Base-by-base conservation (phyloP, 495 filamentous ascomycete species). In the Halenospora varia region DNA sequence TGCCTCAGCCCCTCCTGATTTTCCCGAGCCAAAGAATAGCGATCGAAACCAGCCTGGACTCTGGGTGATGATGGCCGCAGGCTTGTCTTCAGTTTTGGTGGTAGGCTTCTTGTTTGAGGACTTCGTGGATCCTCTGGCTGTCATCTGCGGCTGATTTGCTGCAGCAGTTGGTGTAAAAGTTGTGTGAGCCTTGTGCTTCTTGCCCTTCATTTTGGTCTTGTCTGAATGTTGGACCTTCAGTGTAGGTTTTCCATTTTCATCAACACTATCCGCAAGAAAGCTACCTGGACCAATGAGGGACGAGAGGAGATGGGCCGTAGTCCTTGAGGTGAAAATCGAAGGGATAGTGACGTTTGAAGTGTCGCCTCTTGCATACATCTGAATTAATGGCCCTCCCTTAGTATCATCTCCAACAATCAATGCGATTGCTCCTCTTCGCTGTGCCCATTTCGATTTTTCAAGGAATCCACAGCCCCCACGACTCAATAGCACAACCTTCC, bases 371-470 rank as follows among this genome's bases (percentile, higher is more conserved):
- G 94, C 95, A 70, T 96, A 97, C 94, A 99, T 99, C 55, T 92
- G 94, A 40, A 99, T 86, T 57, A 99, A 69, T n/a, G 79, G 74
- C 10, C 90, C 93, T 35, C 92, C 90, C 53, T 87, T 84, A 47
- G 88, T 87, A 70, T 97, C 87, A 68, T 99, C 94, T 18, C 94
- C 94, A 6, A 99, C 92, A 65, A 99, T 94, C 57, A 99, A 72
- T 20, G 90, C 93, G 50, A 89, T 77, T 10, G 86, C 94, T 9
- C 94, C 94, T 61, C 94, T 82, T 46, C 92, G 80, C 70, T 99
- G 94, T 3, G 87, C 88, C 94, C 94, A 99, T 68, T 92, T 92
- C 55, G 92, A 90, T 70, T 99, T 99, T 64, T 97, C 93, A 40
- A 97, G 72, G 69, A 98, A 98, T 13, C 94, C 95, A 71, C 94